phyloP scores from a whole-genome alignment of 2,329 filamentous ascomycete genomes.

The Trichoderma sp. region DNA sequence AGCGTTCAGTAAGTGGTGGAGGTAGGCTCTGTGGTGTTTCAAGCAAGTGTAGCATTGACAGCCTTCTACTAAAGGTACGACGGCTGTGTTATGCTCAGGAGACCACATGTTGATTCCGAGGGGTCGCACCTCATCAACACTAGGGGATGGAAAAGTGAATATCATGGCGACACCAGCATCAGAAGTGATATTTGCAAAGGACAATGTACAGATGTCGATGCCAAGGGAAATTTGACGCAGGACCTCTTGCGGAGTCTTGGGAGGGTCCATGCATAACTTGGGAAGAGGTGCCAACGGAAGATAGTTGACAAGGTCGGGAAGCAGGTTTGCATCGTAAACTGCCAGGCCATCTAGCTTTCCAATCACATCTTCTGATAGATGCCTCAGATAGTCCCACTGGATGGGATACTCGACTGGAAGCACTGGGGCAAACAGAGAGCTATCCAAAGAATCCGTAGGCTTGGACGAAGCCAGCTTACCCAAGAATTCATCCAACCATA shows the following conservation, averaged over 20 bases:
- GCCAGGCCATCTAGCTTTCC: constrained; percentile 66
- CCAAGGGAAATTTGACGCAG: constrained; percentile 74
- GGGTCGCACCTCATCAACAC: constrained; percentile 35
- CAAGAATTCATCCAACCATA: constrained; percentile 73
- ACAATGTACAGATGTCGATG: constrained; percentile 74
- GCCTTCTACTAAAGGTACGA: constrained; percentile 57
- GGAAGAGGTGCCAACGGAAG: constrained; percentile 60
- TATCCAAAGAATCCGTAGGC: constrained; percentile 29
- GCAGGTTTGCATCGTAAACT: constrained; percentile 70
- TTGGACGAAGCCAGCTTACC: constrained; percentile 30
- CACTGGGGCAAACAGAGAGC: constrained; percentile 62
- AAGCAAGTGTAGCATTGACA: constrained; percentile 84
- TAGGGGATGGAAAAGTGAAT: constrained; percentile 66
- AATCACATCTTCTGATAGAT: constrained; percentile 62
- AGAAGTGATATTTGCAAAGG: constrained; percentile 71
- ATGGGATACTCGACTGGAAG: constrained; percentile 71
- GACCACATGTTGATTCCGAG: constrained; percentile 81
- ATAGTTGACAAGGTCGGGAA: constrained; percentile 62
- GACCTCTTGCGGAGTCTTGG: constrained; percentile 70
- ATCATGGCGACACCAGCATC: constrained; percentile 82
- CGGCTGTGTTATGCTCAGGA: constrained; percentile 56
- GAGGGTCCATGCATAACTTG: constrained; percentile 69
- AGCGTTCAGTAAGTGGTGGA: constrained; percentile 82
- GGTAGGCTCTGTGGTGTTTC: constrained; percentile 79
- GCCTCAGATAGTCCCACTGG: constrained; percentile 77